Percentiles rank a stretch among this genome's conserved stretches.
Conservation (phyloP, 2,329 filamentous ascomycete genomes). For the Xylaria sp. region DNA sequence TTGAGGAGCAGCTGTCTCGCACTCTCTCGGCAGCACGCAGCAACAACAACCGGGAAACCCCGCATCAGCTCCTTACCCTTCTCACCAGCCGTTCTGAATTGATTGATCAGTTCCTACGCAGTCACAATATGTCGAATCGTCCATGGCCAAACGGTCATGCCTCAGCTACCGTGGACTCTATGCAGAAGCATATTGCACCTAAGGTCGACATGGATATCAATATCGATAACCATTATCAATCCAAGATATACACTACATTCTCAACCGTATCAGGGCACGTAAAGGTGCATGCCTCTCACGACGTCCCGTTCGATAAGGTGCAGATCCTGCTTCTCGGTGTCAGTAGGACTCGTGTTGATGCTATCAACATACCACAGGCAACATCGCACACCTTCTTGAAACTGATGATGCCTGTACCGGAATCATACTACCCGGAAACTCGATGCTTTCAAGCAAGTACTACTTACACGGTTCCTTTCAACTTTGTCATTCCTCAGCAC, state of each 20-base stretch:
- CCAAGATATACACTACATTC: conserved; percentile 63
- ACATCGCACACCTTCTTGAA: conserved; percentile 56
- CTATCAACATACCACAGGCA: conserved; percentile 54
- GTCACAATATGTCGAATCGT: conserved; percentile 18
- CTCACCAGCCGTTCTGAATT: conserved; percentile 1
- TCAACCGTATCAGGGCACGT: conserved; percentile 57
- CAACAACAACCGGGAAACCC: conserved; percentile 20
- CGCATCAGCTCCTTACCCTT: conserved; percentile 16
- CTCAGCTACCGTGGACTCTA: conserved; percentile 3
- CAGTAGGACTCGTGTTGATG: conserved; percentile 57
- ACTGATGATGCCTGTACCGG: conserved; percentile 46
- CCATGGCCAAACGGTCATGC: conserved; percentile 3
- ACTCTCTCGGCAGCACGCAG: background rate
- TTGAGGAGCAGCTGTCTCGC: conserved; percentile 3
- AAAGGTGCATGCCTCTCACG: conserved; percentile 50
- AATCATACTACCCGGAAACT: conserved; percentile 53
- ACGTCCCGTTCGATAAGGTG: conserved; percentile 56
- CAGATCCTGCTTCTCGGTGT: conserved; percentile 60
- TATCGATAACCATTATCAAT: conserved; percentile 59
- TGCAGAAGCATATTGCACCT: conserved; percentile 12
- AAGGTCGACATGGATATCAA: conserved; percentile 54
- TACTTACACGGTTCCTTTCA: conserved; percentile 60
- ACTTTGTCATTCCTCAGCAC: conserved; percentile 63
- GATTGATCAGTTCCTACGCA: background rate
- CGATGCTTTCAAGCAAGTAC: conserved; percentile 55